Evolutionary conservation across 1,284 basidiomycete genomes (phyloP), one percentile per base, ranked within the genome.

Genomic region (Flammula alnicola): DNA sequence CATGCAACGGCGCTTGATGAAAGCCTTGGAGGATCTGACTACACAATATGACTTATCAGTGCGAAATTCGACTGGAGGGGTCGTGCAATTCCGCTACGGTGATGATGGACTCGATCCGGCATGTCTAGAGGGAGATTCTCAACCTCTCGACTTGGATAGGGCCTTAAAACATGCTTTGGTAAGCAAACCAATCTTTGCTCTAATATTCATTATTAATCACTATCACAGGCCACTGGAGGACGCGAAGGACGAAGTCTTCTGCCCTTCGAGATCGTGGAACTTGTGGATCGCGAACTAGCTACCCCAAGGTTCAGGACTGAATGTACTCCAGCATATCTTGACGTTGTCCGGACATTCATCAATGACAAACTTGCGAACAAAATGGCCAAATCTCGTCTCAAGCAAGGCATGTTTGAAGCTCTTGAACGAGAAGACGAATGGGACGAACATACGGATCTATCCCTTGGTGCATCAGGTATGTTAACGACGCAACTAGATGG

Each of bases 1-100:
- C 76, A 99, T 99, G 96, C 93, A 96, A 64, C 86, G 97, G 54
- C 90, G 97, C 55, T 72, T 99, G 58, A 99, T 99, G 97, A 99
- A 99, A 70, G 96, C 97, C 2, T 73, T 99, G 58, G 97, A 99
- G 68, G 97, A 99, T 75, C 75, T 99, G 39, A 95, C 94, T 4
- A 95, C 93, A 0, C 93, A 98, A 55, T 99, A 99, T 70, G 97
- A 99, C 69, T 74, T 95, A 23, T 95, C 93, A n/a, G 96, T 99
- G 14, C 83, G 97, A 26, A 99, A 97, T 71, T 95, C 94, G 1
- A 86, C 85, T 0, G 97, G 97, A 4, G 95, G 94, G 39, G 85
- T 99, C n/a, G 96, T 99, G 2, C 97, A 99, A 64, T 99, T 99
- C 74, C 80, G 84, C 37, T 99, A 98, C 63, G 97, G 97, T 37